A percentile compares a stretch with the other conserved stretches of the same genome.
Conservation (phyloP, 2,329 filamentous ascomycete species). For the Pseudogymnoascus sp. region DNA sequence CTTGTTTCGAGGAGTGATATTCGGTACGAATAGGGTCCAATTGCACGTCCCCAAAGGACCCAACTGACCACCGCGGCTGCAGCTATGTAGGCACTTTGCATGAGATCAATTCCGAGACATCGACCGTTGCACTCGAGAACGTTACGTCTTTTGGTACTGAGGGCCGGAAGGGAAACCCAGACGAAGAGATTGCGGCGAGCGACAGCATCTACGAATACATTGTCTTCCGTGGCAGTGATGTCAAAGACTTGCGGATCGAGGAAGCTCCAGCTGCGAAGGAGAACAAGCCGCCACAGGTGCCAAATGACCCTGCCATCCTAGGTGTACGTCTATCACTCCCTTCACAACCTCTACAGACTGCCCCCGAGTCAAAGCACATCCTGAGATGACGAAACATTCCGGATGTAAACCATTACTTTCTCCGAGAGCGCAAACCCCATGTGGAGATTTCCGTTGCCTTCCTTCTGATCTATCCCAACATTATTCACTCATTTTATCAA, state of each 20-base stretch:
- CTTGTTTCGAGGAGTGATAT: conserved; percentile 97
- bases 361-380: conserved; percentile 6
- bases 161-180: conserved; percentile 70
- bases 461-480: conserved; percentile 69
- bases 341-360: conserved; percentile 15
- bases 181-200: conserved; percentile 76
- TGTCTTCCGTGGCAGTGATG: conserved; percentile 95
- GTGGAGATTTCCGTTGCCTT: conserved; percentile 99
- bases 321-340: conserved; percentile 67
- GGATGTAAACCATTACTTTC: conserved; percentile 85
- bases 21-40: conserved; percentile 54
- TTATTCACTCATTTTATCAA: not conserved
- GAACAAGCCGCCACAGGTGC: conserved; percentile 69
- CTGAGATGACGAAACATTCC: conserved; percentile 84
- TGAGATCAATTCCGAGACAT: conserved; percentile 96
- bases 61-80: conserved; percentile 23
- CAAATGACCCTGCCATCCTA: conserved; percentile 93
- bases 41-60: conserved; percentile 2
- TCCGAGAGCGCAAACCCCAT: conserved; percentile 90
- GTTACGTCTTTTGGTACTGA: conserved; percentile 93
- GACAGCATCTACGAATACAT: conserved; percentile 97
- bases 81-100: conserved; percentile 95
- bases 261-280: conserved; percentile 70
- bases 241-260: conserved; percentile 94
- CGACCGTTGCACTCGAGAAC: conserved; percentile 94